Base-by-base conservation (phyloP, 257 asterid genomes). In the Agastache rugosa region DNA sequence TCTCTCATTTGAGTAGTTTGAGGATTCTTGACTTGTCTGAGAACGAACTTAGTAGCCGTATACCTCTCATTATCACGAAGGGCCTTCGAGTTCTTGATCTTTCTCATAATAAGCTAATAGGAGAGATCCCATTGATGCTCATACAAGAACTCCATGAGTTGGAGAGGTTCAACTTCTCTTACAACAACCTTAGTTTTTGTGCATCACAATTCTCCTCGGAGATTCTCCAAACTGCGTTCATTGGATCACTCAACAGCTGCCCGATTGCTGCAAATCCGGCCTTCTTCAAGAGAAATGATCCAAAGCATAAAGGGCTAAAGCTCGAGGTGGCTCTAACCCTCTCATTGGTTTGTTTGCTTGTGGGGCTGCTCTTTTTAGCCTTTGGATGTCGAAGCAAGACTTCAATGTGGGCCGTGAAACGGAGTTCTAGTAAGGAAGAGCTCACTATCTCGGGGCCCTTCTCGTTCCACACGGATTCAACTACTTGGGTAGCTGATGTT, bases 401-500 rank as follows among this genome's bases (percentile, higher is more conserved):
- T 0, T 71, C 81, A 70, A 82, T 68, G 87, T 81, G 89, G 96
- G 84, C 77, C n/a, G 75, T 66, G 59, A 92, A 92, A 69, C 88
- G 83, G 73, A 78, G 74, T 41, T 78, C 89, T 44, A 63, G 73
- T 64, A 83, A 80, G 67, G 96, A 92, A 75, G 95, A 90, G 58
- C 95, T 77, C 61, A 73, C 63, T n/a, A 78, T 89, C 65, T 92
- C 97, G 0, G 95, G 96, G 1, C 93, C 96, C 37, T 87, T 89
- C 54, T 86, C 97, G 0, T 88, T 86, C 78, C 93, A 88, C 69
- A 83, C 97, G 0, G 96, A 90, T 79, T 88, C 96, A 0, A 87
- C 95, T 31, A 88, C 90, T 72, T 92, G 96, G 97, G 91, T 85
- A 11, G 93, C 96, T 15, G 97, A 92, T 81, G 89, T 90, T n/a